phyloP scores from a whole-genome alignment of 495 filamentous ascomycete genomes.

The Gamarada debralockiae region DNA sequence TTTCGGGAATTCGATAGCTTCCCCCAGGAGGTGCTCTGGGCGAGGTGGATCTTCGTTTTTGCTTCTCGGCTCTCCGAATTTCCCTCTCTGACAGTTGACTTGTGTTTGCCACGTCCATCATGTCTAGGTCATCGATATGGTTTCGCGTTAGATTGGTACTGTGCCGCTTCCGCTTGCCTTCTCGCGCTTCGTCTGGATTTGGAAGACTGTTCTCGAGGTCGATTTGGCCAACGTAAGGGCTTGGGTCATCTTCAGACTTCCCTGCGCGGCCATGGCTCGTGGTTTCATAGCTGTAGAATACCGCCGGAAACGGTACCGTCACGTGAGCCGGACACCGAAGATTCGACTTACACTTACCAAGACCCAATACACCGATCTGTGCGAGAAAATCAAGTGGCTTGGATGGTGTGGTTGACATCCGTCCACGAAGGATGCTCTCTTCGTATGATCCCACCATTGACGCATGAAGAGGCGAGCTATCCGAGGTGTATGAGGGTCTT shows the following conservation, averaged over 20 bases:
- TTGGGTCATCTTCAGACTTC: constrained; percentile 74
- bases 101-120: constrained; percentile 20
- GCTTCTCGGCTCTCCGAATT: constrained; percentile 38
- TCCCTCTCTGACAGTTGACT: constrained; percentile 33
- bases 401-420: constrained; percentile 96
- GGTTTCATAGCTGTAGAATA: constrained; percentile 88
- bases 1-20: constrained; percentile 90
- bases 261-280: constrained; percentile 56
- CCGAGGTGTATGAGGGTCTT: constrained; percentile 69
- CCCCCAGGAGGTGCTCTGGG: constrained; percentile 75
- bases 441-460: constrained; percentile 98
- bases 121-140: constrained; percentile 21
- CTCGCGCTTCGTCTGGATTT: constrained; percentile 29
- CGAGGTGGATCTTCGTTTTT: constrained; percentile 60
- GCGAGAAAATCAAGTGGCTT: constrained; percentile 91
- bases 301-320: constrained; percentile 88
- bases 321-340: constrained; percentile 89
- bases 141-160: constrained; percentile 8
- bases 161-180: constrained; percentile 18
- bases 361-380: constrained; percentile 90
- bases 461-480: constrained; percentile 73
- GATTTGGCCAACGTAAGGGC: constrained; percentile 92
- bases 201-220: constrained; percentile 79
- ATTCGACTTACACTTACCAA: constrained; percentile 82
- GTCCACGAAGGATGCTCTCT: constrained; percentile 88